Evolutionary conservation across 169 alveolate genomes (phyloP).

Genomic region (Plasmodium gaboni): DNA sequence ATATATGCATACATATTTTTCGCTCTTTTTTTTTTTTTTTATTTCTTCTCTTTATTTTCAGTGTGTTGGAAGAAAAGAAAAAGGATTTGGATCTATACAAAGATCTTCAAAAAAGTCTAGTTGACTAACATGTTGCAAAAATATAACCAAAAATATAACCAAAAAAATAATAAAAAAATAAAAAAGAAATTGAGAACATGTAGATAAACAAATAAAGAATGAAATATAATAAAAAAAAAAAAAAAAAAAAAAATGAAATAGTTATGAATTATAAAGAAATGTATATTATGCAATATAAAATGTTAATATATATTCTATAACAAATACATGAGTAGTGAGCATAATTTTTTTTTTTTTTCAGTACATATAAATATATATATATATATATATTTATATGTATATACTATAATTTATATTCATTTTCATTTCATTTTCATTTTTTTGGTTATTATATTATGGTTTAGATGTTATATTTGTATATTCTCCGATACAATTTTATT

Average conservation of each 20-base stretch:
- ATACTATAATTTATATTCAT: neutral
- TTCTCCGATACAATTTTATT: slow-evolving; percentile 21
- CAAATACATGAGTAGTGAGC: too few species aligned
- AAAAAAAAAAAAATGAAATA: neutral
- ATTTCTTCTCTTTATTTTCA: slow-evolving; percentile 5
- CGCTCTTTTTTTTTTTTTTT: neutral
- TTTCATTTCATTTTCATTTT: neutral
- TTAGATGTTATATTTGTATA: neutral
- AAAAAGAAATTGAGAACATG: too few species aligned
- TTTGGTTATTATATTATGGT: neutral
- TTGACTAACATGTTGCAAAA: slow-evolving; percentile 7
- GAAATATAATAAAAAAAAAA: slow-evolving; percentile 2
- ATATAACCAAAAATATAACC: neutral
- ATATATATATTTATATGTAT: too few species aligned
- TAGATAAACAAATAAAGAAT: neutral
- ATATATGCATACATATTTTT: neutral
- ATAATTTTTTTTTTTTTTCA: too few species aligned
- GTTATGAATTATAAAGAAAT: too few species aligned
- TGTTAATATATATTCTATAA: too few species aligned
- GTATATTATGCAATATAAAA: too few species aligned
- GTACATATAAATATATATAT: too few species aligned
- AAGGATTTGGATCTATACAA: slow-evolving; percentile 57
- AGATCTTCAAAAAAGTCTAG: slow-evolving; percentile 38
- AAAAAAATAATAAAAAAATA: neutral
- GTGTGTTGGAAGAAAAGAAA: slow-evolving; percentile 59